phyloP scores from a whole-genome alignment of 805 yeast species.

The Teunomyces lycoperdinae region DNA sequence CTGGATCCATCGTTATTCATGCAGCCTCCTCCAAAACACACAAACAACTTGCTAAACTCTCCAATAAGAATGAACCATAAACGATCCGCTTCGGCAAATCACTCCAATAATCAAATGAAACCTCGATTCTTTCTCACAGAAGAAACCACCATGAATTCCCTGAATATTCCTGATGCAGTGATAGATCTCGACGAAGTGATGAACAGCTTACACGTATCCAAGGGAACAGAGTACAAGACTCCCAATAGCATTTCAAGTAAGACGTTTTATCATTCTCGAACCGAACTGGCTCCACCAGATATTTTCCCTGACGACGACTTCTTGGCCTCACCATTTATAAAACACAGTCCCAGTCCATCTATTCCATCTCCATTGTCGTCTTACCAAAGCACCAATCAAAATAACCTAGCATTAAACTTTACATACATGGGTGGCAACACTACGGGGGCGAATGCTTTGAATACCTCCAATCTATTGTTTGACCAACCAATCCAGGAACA shows the following conservation, averaged over 20 bases:
- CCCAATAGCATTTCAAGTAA: conserved; percentile 12
- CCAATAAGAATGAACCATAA: conserved; percentile 30
- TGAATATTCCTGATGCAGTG: conserved; percentile 37
- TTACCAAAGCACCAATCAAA: conserved; percentile 1
- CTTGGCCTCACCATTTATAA: conserved; percentile 31
- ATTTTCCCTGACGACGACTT: conserved; percentile 22
- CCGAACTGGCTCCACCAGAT: conserved; percentile 21
- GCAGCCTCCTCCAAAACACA: conserved; percentile 1
- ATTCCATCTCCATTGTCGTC: conserved; percentile 16
- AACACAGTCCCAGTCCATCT: conserved; percentile 15
- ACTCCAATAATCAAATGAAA: conserved; percentile 11
- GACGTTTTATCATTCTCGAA: conserved; percentile 9
- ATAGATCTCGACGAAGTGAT: conserved; percentile 40
- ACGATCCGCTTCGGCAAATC: conserved; percentile 18
- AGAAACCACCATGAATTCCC: conserved; percentile 23
- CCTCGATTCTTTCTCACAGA: conserved; percentile 29
- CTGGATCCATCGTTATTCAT: too few species aligned
- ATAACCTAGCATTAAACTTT: background rate
- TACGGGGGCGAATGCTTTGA: conserved; percentile 10
- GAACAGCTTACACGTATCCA: conserved; percentile 20
- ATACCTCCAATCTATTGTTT: conserved; percentile 17
- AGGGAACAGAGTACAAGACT: conserved; percentile 8
- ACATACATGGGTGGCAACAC: conserved; percentile 3
- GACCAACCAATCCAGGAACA: conserved; percentile 32
- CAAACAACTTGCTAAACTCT: conserved; percentile 22